Conservation (phyloP, 805 yeast genomes). For the Sungouiozyma ichnusensis region DNA sequence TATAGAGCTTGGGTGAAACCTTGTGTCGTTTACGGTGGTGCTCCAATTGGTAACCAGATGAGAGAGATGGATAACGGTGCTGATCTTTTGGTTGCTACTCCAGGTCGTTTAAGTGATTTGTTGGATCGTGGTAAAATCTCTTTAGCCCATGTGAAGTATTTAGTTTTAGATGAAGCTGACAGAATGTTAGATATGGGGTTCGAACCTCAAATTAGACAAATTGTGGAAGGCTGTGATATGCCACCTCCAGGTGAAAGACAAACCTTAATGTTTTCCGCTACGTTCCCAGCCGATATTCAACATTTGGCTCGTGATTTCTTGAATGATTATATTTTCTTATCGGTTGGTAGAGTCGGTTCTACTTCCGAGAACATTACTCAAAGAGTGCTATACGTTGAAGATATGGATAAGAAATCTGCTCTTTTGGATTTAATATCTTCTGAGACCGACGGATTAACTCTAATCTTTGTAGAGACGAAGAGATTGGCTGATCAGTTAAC, state of each 20-base stretch:
- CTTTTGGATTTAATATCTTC: conserved; percentile 79
- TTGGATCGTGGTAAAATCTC: conserved; percentile 92
- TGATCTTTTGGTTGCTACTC: conserved; percentile 94
- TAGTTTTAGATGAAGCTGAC: conserved; percentile 97
- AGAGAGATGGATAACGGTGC: conserved; percentile 88
- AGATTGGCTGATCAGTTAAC: conserved; percentile 96
- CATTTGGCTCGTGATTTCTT: conserved; percentile 94
- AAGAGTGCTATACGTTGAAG: conserved; percentile 84
- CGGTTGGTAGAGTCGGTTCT: conserved; percentile 98
- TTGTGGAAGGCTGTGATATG: conserved; percentile 97
- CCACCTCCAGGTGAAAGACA: conserved; percentile 86
- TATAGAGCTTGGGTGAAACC: conserved; percentile 98
- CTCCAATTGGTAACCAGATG: conserved; percentile 81
- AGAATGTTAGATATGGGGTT: conserved; percentile 99
- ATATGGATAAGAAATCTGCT: conserved; percentile 82
- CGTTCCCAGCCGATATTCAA: conserved; percentile 97
- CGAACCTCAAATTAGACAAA: conserved; percentile 98
- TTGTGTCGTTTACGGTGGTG: conserved; percentile 97
- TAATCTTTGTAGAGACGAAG: conserved; percentile 96
- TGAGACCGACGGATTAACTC: conserved; percentile 74
- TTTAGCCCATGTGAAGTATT: conserved; percentile 77
- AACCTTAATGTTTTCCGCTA: conserved; percentile 97
- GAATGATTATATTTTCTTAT: conserved; percentile 87
- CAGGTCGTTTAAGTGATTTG: conserved; percentile 96
- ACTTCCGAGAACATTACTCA: conserved; percentile 98